Percentiles rank a stretch among this genome's conserved stretches.
Evolutionary conservation across 306 rosid species (phyloP).

Genomic region (Albizia julibrissin): DNA sequence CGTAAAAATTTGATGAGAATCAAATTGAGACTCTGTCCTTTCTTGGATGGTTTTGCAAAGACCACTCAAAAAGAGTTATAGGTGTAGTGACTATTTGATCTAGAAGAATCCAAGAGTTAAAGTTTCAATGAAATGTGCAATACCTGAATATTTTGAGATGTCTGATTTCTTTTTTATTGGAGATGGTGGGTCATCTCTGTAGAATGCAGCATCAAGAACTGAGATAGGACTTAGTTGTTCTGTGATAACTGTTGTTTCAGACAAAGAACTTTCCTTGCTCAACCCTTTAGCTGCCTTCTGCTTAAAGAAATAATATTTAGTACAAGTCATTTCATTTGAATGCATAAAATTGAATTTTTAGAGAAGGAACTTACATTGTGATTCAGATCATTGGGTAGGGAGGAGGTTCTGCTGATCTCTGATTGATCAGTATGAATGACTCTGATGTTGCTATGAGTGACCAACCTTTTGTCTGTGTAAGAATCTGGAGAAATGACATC

Average conservation of each 20-base stretch:
- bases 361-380: slow-evolving; percentile 49
- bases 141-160: slow-evolving; percentile 54
- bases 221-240: slow-evolving; percentile 96
- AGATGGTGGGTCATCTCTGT: slow-evolving; percentile 87
- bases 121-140: slow-evolving; percentile 29
- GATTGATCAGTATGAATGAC: slow-evolving; percentile 44
- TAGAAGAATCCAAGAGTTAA: not conserved
- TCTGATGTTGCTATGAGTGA: slow-evolving; percentile 40
- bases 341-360: slow-evolving; percentile 11
- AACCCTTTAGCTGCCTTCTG: slow-evolving; percentile 52
- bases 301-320: slow-evolving; percentile 32
- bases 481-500: slow-evolving; percentile 54
- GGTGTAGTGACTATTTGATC: slow-evolving; percentile 1
- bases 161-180: slow-evolving; percentile 75
- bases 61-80: slow-evolving; percentile 4
- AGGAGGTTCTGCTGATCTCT: slow-evolving; percentile 29
- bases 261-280: slow-evolving; percentile 37
- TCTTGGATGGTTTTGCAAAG: not conserved
- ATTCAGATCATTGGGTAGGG: slow-evolving; percentile 38
- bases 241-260: slow-evolving; percentile 44
- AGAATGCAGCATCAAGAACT: slow-evolving; percentile 86
- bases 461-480: slow-evolving; percentile 43
- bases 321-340: slow-evolving; percentile 19
- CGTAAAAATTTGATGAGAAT: slow-evolving; percentile 39
- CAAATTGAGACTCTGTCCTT: slow-evolving; percentile 7